Percentiles rank a stretch among this genome's conserved stretches.
phyloP scores from a whole-genome alignment of 257 asterid species.

The Leptodermis oblonga region DNA sequence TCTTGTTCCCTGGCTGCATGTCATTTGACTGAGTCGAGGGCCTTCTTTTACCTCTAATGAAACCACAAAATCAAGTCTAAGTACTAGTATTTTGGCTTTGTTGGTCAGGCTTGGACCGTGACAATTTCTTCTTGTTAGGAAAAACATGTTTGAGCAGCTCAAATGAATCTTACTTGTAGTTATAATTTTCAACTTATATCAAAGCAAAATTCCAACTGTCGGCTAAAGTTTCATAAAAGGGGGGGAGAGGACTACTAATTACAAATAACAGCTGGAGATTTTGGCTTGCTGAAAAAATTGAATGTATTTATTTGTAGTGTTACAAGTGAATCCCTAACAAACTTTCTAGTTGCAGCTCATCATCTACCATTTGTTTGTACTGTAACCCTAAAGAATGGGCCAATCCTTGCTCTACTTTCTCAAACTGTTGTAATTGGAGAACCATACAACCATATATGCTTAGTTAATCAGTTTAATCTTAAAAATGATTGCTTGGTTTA shows the following conservation, averaged over 20 bases:
- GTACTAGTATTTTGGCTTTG: neutral
- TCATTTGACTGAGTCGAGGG: neutral
- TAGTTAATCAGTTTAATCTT: neutral
- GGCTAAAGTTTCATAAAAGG: neutral
- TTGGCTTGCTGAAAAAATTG: neutral
- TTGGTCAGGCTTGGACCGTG: neutral
- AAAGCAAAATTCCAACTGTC: neutral
- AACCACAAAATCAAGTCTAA: neutral
- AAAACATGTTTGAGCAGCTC: constrained; percentile 2
- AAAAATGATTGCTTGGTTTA: neutral
- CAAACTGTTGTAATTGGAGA: neutral
- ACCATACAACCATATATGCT: neutral
- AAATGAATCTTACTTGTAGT: neutral
- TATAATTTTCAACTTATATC: neutral
- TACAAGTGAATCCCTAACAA: neutral
- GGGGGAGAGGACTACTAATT: neutral
- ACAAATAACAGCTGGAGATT: neutral
- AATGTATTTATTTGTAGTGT: neutral
- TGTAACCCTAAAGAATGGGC: neutral
- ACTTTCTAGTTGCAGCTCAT: neutral
- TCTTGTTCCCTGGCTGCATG: neutral
- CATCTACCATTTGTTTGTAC: constrained; percentile 1
- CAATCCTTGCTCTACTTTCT: neutral
- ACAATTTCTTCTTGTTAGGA: neutral
- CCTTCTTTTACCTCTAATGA: neutral